Evolutionary conservation across 2,329 filamentous ascomycete species (phyloP).

Genomic region (Cladosporium cucumerinum): DNA sequence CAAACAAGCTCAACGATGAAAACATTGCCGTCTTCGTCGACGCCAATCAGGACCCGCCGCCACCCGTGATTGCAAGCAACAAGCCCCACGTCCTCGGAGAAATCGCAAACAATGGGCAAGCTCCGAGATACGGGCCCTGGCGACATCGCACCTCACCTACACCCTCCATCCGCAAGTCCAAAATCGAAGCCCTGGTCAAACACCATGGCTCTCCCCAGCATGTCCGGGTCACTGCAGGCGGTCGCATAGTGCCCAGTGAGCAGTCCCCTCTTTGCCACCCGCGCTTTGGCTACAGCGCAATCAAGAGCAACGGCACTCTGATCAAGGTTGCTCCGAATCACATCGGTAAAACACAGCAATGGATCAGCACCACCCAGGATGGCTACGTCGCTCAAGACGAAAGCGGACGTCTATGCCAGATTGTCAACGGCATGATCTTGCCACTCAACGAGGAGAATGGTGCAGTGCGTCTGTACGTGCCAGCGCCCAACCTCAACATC

Average conservation of each 20-base stretch:
- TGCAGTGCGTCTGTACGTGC: slow-evolving; percentile 34
- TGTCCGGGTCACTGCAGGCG: slow-evolving; percentile 51
- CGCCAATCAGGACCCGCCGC: slow-evolving; percentile 18
- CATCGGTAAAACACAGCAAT: slow-evolving; percentile 27
- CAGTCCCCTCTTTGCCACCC: slow-evolving; percentile 39
- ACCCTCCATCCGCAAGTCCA: slow-evolving; percentile 49
- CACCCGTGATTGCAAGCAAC: slow-evolving; percentile 15
- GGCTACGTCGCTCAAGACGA: slow-evolving; percentile 38
- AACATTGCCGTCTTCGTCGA: slow-evolving; percentile 27
- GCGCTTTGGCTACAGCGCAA: slow-evolving; percentile 38
- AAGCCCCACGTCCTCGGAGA: slow-evolving; percentile 30
- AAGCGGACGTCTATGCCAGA: slow-evolving; percentile 36
- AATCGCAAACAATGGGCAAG: slow-evolving; percentile 34
- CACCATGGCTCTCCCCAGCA: slow-evolving; percentile 51
- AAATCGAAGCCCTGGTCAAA: slow-evolving; percentile 49
- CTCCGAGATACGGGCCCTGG: slow-evolving; percentile 23
- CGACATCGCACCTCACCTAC: slow-evolving; percentile 43
- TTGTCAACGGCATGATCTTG: slow-evolving; percentile 36
- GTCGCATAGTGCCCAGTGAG: slow-evolving; percentile 51
- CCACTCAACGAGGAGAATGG: slow-evolving; percentile 35
- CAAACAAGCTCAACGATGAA: slow-evolving; percentile 31
- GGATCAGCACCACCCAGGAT: slow-evolving; percentile 25
- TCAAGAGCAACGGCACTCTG: slow-evolving; percentile 37
- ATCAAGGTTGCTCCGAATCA: slow-evolving; percentile 39
- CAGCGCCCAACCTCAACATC: slow-evolving; percentile 36